Percentiles rank a stretch among this genome's conserved stretches.
Conservation (phyloP, 2,329 filamentous ascomycete genomes). For the Sporothrix humicola region DNA sequence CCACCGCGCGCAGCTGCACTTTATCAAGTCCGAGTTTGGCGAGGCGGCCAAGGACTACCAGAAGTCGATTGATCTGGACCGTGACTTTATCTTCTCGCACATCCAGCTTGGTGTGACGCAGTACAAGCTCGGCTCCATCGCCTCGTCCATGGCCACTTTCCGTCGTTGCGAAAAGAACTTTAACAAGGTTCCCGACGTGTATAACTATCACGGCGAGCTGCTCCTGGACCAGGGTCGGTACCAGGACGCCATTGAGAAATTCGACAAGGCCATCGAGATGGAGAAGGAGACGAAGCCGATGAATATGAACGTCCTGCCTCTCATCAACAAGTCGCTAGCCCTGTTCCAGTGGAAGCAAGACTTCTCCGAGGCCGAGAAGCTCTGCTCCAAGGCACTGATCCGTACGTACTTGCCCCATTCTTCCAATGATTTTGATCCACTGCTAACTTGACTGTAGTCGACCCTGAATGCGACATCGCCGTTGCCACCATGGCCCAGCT, state of each 20-base stretch:
- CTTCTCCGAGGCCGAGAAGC: slow-evolving; percentile 89
- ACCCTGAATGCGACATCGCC: slow-evolving; percentile 97
- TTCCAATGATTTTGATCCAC: slow-evolving; percentile 23
- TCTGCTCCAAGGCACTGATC: slow-evolving; percentile 96
- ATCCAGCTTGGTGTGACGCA: slow-evolving; percentile 99
- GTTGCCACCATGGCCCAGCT: slow-evolving; percentile 99
- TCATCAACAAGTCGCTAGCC: slow-evolving; percentile 98
- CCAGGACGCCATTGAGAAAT: slow-evolving; percentile 94
- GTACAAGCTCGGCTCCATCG: slow-evolving; percentile 99
- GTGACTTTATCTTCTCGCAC: slow-evolving; percentile 97
- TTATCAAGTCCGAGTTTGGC: slow-evolving; percentile 92
- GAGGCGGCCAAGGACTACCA: slow-evolving; percentile 98
- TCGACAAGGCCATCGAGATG: slow-evolving; percentile 98
- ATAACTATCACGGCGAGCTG: slow-evolving; percentile 99
- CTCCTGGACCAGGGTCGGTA: slow-evolving; percentile 96
- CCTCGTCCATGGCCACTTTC: slow-evolving; percentile 98
- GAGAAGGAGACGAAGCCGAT: slow-evolving; percentile 93
- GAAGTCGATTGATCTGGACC: slow-evolving; percentile 96
- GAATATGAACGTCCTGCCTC: slow-evolving; percentile 94
- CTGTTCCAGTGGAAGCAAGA: slow-evolving; percentile 99
- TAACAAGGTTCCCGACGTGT: slow-evolving; percentile 92
- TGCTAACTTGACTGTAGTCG: slow-evolving; percentile 65
- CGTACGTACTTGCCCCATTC: slow-evolving; percentile 64
- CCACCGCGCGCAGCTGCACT: slow-evolving; percentile 96
- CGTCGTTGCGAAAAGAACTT: slow-evolving; percentile 98